Evolutionary conservation across 1,284 basidiomycete species (phyloP).

Genomic region (Ceratobasidium sp.): DNA sequence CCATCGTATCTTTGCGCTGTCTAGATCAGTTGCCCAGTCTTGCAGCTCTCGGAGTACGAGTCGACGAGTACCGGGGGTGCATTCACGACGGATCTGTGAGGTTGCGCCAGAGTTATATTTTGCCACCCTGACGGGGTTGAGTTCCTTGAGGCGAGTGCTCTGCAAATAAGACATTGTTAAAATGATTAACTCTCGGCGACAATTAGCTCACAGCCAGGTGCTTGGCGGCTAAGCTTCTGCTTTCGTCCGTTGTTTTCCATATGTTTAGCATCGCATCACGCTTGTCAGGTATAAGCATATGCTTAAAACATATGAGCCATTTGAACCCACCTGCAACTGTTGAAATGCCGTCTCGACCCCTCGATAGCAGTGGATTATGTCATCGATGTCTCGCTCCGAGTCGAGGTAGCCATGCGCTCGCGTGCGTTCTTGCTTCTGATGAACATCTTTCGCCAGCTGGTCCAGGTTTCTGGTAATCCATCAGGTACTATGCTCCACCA

Average conservation of each 20-base stretch:
- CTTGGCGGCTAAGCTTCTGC: no score
- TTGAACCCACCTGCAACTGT: background rate
- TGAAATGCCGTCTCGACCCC: background rate
- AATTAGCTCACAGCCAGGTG: background rate
- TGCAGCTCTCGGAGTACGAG: conserved; percentile 47
- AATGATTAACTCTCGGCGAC: background rate
- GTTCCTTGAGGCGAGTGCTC: background rate
- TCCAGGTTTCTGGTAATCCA: background rate
- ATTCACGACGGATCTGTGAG: conserved; percentile 30
- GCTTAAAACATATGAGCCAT: no score
- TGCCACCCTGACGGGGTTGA: background rate
- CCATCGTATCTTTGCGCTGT: conserved; percentile 51
- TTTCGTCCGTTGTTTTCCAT: background rate
- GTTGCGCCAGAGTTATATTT: background rate
- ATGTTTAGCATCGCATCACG: background rate
- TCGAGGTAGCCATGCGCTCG: background rate
- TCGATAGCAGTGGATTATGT: background rate
- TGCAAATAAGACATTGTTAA: background rate
- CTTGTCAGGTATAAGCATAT: background rate
- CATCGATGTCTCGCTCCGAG: background rate
- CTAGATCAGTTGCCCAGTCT: conserved; percentile 48
- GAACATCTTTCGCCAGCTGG: background rate
- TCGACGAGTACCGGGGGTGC: conserved; percentile 51
- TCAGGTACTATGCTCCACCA: background rate
- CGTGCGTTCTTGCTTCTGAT: background rate